Evolutionary conservation across 2,329 filamentous ascomycete genomes (phyloP).

Genomic region (Epichloe bromicola): DNA sequence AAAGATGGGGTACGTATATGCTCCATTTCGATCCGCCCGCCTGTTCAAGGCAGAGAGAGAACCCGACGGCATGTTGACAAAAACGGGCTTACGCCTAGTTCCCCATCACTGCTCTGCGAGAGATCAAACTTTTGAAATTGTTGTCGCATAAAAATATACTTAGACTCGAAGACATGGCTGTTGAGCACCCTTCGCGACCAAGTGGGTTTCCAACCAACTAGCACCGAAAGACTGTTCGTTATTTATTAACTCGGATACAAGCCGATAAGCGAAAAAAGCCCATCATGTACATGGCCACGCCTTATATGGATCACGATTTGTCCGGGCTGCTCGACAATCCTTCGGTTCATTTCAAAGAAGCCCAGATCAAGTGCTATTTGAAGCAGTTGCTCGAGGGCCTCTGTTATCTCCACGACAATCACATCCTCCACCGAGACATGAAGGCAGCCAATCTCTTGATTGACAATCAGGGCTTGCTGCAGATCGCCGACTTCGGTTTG

Average conservation of each 20-base stretch:
- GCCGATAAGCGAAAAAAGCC: constrained; percentile 68
- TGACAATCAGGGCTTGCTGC: constrained; percentile 82
- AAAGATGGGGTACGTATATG: constrained; percentile 66
- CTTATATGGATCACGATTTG: constrained; percentile 99
- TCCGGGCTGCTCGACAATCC: constrained; percentile 94
- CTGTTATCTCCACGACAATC: constrained; percentile 75
- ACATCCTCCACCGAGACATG: constrained; percentile 95
- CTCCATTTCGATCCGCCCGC: neutral
- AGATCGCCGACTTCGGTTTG: constrained; percentile 95
- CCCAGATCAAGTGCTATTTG: constrained; percentile 97
- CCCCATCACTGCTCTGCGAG: constrained; percentile 92
- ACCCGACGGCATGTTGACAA: neutral
- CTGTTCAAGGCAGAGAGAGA: no score
- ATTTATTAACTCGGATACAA: constrained; percentile 14
- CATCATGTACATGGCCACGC: constrained; percentile 97
- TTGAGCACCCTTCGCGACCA: constrained; percentile 58
- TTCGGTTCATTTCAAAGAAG: constrained; percentile 69
- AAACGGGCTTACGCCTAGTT: constrained; percentile 41
- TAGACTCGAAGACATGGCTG: constrained; percentile 86
- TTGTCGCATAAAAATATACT: constrained; percentile 85
- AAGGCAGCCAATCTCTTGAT: constrained; percentile 97
- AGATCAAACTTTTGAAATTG: constrained; percentile 94
- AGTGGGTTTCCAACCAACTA: constrained; percentile 26
- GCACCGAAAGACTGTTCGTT: neutral
- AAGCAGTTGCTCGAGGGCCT: constrained; percentile 83